Conservation (phyloP, 306 rosid species). For the Hylodesmum podocarpum region DNA sequence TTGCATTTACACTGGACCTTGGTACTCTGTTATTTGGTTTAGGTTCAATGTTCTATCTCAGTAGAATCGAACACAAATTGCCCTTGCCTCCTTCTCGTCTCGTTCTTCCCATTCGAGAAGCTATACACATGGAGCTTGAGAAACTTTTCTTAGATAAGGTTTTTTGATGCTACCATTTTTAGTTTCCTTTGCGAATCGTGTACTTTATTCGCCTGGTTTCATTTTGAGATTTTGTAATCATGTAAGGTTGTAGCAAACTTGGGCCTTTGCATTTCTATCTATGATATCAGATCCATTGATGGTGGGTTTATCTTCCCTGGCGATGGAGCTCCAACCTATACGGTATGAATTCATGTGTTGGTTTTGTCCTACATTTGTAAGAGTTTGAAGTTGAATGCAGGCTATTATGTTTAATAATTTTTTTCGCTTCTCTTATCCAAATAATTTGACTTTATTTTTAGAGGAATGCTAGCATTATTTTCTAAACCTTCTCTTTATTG, state of each 20-base stretch:
- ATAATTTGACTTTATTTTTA: conserved; percentile 7
- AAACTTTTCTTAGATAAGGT: conserved; percentile 83
- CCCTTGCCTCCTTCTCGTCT: conserved; percentile 67
- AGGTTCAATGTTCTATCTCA: conserved; percentile 77
- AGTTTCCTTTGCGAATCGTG: background rate
- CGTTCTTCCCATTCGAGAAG: conserved; percentile 58
- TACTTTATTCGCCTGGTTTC: conserved; percentile 8
- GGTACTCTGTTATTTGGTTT: background rate
- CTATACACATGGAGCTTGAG: conserved; percentile 67
- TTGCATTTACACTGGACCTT: background rate
- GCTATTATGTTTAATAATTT: background rate
- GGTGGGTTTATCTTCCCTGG: conserved; percentile 71
- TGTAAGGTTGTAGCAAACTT: conserved; percentile 70
- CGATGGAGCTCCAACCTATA: conserved; percentile 79
- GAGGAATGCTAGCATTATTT: no score
- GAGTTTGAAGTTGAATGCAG: conserved; percentile 1
- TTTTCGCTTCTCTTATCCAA: background rate
- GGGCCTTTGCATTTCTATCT: conserved; percentile 81
- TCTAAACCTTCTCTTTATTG: no score
- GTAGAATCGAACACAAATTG: conserved; percentile 71
- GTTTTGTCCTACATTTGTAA: conserved; percentile 7
- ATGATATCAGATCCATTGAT: conserved; percentile 66
- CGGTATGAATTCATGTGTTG: conserved; percentile 45
- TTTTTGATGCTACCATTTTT: conserved; percentile 15
- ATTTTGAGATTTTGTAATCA: conserved; percentile 25